A percentile compares a stretch with the other conserved stretches of the same genome.
These are phyloP conservation scores for Arabidopsis arenosa DNA, from an alignment of 345 rosid genomes.

Conservation along the genomic window DNA sequence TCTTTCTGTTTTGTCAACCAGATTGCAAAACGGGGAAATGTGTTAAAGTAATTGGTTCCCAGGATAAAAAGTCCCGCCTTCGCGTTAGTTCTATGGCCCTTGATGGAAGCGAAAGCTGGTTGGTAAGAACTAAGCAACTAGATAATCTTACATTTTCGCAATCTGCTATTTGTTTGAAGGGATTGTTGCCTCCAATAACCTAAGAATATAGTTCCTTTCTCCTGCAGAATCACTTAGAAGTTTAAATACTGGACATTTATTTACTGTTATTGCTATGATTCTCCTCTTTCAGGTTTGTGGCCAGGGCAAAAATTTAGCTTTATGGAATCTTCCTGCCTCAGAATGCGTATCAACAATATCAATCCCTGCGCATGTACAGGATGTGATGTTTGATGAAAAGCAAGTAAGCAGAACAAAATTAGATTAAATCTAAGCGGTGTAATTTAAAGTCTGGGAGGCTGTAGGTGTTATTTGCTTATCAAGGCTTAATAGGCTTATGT, in stretches of 20 bases:
- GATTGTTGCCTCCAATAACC: not conserved
- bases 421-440: not conserved
- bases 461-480: slow-evolving; percentile 6
- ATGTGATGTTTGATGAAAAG: slow-evolving; percentile 72
- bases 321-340: slow-evolving; percentile 90
- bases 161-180: not conserved
- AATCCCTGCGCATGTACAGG: slow-evolving; percentile 62
- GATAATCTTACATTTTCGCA: not conserved
- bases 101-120: slow-evolving; percentile 97
- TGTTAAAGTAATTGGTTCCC: slow-evolving; percentile 61
- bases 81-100: slow-evolving; percentile 81
- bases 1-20: slow-evolving; percentile 44
- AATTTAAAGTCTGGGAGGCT: not conserved
- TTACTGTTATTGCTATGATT: slow-evolving; percentile 20
- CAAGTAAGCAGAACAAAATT: slow-evolving; percentile 59
- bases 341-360: slow-evolving; percentile 72
- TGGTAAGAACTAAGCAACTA: slow-evolving; percentile 66
- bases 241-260: not conserved
- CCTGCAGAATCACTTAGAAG: not conserved
- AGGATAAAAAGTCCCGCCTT: slow-evolving; percentile 53
- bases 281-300: slow-evolving; percentile 71
- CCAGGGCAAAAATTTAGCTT: slow-evolving; percentile 64
- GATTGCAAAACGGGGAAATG: slow-evolving; percentile 97
- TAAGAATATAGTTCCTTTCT: not conserved
- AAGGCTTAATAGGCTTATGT: not conserved